Evolutionary conservation across 306 rosid species (phyloP).

Genomic region (Purshia tridentata): DNA sequence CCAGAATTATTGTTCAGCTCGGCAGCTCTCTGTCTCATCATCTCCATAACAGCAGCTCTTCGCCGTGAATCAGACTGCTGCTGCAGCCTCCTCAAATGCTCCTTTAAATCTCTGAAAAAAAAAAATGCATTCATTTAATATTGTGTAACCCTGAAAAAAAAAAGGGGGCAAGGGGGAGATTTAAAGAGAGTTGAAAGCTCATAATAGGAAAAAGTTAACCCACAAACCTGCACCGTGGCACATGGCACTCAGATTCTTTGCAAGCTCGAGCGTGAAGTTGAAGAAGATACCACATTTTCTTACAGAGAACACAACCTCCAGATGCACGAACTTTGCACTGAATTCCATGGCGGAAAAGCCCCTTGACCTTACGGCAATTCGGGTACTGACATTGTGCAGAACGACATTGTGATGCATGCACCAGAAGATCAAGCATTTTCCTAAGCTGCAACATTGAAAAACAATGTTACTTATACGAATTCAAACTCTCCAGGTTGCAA

Average conservation of each 20-base stretch:
- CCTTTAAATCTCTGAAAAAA: slow-evolving; percentile 77
- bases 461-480: neutral
- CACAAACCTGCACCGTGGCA: slow-evolving; percentile 96
- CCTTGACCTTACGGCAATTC: slow-evolving; percentile 96
- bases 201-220: slow-evolving; percentile 1
- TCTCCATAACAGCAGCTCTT: slow-evolving; percentile 98
- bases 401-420: slow-evolving; percentile 96
- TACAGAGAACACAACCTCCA: slow-evolving; percentile 94
- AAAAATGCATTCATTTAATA: neutral
- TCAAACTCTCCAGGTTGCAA: neutral
- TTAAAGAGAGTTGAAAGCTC: neutral
- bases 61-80: slow-evolving; percentile 96
- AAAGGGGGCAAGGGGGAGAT: neutral
- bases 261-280: slow-evolving; percentile 99
- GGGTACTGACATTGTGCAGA: slow-evolving; percentile 89
- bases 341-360: slow-evolving; percentile 95
- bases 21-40: slow-evolving; percentile 99
- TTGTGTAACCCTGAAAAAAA: neutral
- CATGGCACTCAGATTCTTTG: slow-evolving; percentile 90
- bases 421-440: slow-evolving; percentile 94
- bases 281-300: slow-evolving; percentile 98
- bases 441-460: slow-evolving; percentile 66
- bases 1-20: slow-evolving; percentile 79
- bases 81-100: slow-evolving; percentile 90
- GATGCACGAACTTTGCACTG: slow-evolving; percentile 90